Base-by-base conservation (phyloP, 257 asterid genomes). In the Pogostemon cablin region DNA sequence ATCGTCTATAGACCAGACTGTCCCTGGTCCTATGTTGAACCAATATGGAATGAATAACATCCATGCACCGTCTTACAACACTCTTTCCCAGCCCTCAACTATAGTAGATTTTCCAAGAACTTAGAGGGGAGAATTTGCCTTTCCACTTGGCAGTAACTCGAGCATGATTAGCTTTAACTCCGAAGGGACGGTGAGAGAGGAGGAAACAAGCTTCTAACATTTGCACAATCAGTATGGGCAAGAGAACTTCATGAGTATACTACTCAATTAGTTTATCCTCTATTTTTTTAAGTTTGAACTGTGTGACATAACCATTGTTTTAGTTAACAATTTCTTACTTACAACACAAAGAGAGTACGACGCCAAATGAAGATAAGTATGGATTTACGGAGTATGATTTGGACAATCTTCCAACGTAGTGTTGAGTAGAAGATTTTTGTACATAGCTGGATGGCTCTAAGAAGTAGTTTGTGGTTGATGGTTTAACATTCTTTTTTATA, bases 171-270 rank as follows among this genome's bases (percentile, higher is more conserved):
- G 32, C 59, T 78, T 76, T n/a, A 9, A 81, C 43, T 53, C 86
- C 0, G 83, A 80, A 49, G 70, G 66, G 38, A 66, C 43, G 59
- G 60, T 80, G 25, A 85, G 76, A 37, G 83, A 75, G 17, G 87
- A 77, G 68, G 90, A 84, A 10, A 11, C 82, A 62, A 79, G 83
- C 74, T 80, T 81, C 63, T 85, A 80, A 59, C 72, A 76, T 7
- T 84, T 81, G 59, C 63, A 81, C 0, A 87, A 84, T 17, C 87
- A 82, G 72, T 87, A 76, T 42, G 92, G 76, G 64, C 92, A 86
- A 68, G 96, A 92, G 4, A 95, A 92, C 47, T 89, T 90, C 69
- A 79, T 92, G 90, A 85, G 89, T 60, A 87, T 85, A 44, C 75
- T 86, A 74, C 72, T 86, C 35, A 86, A 82, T 74, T 96, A 77